A percentile compares a stretch with the other conserved stretches of the same genome.
phyloP scores from a whole-genome alignment of 2,329 filamentous ascomycete genomes.

The Phaeosphaeria sp. region DNA sequence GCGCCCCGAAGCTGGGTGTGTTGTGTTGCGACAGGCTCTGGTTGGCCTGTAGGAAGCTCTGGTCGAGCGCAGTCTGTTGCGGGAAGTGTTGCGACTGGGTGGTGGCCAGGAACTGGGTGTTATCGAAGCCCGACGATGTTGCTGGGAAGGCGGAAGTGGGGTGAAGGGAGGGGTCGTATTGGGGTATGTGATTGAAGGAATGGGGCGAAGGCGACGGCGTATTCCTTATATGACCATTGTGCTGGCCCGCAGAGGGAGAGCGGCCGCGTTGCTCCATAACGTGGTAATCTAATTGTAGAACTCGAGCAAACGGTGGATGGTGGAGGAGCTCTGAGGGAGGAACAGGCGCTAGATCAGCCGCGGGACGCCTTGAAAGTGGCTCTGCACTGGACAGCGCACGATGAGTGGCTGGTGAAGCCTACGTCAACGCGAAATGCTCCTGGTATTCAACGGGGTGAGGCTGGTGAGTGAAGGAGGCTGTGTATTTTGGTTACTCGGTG shows the following conservation, averaged over 20 bases:
- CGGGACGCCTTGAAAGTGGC: conserved; percentile 7
- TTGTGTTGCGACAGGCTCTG: conserved; percentile 63
- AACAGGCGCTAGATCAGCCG: background rate
- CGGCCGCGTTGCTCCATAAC: conserved; percentile 62
- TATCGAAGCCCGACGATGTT: conserved; percentile 43
- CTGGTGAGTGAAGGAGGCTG: conserved; percentile 39
- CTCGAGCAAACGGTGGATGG: background rate
- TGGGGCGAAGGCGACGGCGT: conserved; percentile 68
- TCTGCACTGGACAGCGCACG: conserved; percentile 8
- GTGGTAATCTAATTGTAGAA: conserved; percentile 53
- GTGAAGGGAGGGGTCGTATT: conserved; percentile 58
- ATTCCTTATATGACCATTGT: conserved; percentile 68
- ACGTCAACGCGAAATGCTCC: conserved; percentile 26
- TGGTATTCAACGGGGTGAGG: conserved; percentile 27
- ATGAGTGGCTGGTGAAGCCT: conserved; percentile 30
- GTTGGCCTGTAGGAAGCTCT: conserved; percentile 49
- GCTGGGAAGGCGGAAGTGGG: conserved; percentile 38
- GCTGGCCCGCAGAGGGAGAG: conserved; percentile 66
- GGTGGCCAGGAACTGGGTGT: conserved; percentile 53
- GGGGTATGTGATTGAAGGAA: conserved; percentile 60
- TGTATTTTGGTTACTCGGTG: conserved; percentile 24
- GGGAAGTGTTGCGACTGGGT: conserved; percentile 53
- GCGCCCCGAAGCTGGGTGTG: conserved; percentile 48
- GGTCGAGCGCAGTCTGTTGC: conserved; percentile 51
- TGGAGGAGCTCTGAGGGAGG: background rate